Evolutionary conservation across 495 filamentous ascomycete genomes (phyloP).

Genomic region (Penicillium paxilli): DNA sequence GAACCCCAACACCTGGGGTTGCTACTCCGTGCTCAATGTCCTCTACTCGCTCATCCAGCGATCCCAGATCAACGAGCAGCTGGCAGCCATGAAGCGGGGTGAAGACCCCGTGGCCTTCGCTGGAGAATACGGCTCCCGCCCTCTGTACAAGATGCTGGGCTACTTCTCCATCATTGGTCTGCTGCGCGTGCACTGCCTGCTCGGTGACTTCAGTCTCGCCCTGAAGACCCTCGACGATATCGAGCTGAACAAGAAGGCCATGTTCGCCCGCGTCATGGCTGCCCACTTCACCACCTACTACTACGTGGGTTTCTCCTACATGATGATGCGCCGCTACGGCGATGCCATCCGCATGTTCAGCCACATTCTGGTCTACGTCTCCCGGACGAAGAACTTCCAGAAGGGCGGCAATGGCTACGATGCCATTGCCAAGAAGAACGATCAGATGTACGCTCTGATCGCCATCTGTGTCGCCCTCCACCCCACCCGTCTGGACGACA

Average conservation of each 20-base stretch:
- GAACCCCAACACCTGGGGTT: conserved; percentile 98
- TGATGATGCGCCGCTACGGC: conserved; percentile 99
- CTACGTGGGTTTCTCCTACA: conserved; percentile 99
- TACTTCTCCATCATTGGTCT: conserved; percentile 99
- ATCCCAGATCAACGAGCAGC: conserved; percentile 96
- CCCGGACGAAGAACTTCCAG: conserved; percentile 99
- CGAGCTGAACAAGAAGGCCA: conserved; percentile 99
- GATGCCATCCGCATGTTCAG: conserved; percentile 99
- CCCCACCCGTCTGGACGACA: conserved; percentile 95
- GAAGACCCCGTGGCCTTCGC: conserved; percentile 83
- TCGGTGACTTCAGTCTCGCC: conserved; percentile 96
- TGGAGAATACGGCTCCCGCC: conserved; percentile 90
- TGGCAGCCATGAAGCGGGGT: conserved; percentile 88
- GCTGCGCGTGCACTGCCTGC: conserved; percentile 90
- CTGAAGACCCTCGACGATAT: conserved; percentile 99
- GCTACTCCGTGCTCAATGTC: conserved; percentile 98
- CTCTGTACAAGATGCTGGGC: conserved; percentile 94
- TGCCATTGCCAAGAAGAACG: conserved; percentile 98
- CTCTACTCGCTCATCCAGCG: conserved; percentile 98
- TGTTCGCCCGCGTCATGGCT: conserved; percentile 99
- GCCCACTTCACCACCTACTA: conserved; percentile 99
- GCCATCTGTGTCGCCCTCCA: conserved; percentile 98
- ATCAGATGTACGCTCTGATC: conserved; percentile 99
- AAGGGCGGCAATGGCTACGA: conserved; percentile 95
- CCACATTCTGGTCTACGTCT: conserved; percentile 99